Evolutionary conservation across 441 rosid species (phyloP), one percentile per base, ranked within the genome.

Genomic region (Eruca vesicaria): DNA sequence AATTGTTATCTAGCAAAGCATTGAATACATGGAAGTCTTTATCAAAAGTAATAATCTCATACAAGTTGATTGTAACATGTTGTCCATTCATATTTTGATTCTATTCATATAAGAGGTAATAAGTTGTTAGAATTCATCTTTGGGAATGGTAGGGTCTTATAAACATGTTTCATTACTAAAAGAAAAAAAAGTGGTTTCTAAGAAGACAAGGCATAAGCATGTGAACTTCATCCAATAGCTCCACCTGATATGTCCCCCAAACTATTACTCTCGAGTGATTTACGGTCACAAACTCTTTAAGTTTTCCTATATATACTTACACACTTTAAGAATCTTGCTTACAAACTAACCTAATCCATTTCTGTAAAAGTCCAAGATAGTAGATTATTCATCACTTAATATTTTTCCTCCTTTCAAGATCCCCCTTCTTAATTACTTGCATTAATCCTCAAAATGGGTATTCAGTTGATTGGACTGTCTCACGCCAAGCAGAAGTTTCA

Each of bases 401-500:
- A 33, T 12, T 41, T n/a, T 14, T 52, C 5, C 14, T 73, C 26
- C 19, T 48, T 48, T 63, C 35, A 66, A 58, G 10, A 36, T 14
- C 9, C 18, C 15, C 71, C 53, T 23, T 50, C 57, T 38, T 2
- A 33, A 19, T 16, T 33, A 71, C 67, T 33, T 45, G 14, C 48
- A 66, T 58, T 36, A 2, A 32, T 45, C 57, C 65, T 72, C 73
- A 50, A 76, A 72, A 89, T 88, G 94, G 93, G 93, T 9, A 82
- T 89, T 32, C 89, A 84, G 74, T 58, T 88, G 73, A 79, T 79
- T 63, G 94, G 92, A 55, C 61, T 90, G 57, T 75, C 88, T 77
- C 83, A 88, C 26, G 92, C 96, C 0, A 90, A 83, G 60, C 91
- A 92, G 63, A 90, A 86, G 85, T 89, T 90, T 15, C 95, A 83